Base-by-base conservation (phyloP, 306 rosid genomes). In the Arachis hypogaea region DNA sequence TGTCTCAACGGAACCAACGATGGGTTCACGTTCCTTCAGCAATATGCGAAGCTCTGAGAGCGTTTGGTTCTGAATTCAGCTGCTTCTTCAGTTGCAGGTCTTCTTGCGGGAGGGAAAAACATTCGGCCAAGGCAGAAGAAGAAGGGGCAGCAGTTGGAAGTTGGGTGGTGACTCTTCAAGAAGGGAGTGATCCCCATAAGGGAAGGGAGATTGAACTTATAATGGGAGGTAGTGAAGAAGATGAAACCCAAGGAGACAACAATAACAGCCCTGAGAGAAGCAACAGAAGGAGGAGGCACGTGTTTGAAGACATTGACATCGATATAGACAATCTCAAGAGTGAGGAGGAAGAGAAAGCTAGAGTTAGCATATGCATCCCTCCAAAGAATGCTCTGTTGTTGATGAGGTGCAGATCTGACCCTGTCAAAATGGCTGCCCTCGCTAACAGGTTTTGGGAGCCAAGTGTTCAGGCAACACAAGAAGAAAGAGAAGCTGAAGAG, bases 391-490 rank as follows among this genome's bases (percentile, higher is more conserved):
- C 97, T 69, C 85, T 94, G 29, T 76, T 94, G 80, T 83, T 94
- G 46, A 94, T 94, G 98, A 88, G 98, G 78, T 91, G 98, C 36
- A 89, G 98, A 85, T 94, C 98, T 83, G 98, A 94, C 78, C 98
- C 98, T 40, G 96, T 91, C 51, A 94, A 88, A 83, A 87, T 92
- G 98, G 98, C 97, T 5, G 97, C 93, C 44, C 84, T 94, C 28
- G 96, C 96, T 6, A 89, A 84, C 42, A 62, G 92, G 3, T 88
- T 94, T 44, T 91, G 88, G 92, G 96, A 91, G 44, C 76, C 96
- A 12, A 92, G 93, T n/a, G 76, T 65, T 61, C 77, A 71, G 7
- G 80, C 79, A 69, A 64, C 78, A 12, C 56, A 50, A 50, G 56
- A 50, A 11, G 54, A 47, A 0, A 63, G 68, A 52, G 42, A 42